These are phyloP conservation scores for Albugo candida DNA, from an alignment of 352 stramenopile genomes.

Conservation along the genomic window DNA sequence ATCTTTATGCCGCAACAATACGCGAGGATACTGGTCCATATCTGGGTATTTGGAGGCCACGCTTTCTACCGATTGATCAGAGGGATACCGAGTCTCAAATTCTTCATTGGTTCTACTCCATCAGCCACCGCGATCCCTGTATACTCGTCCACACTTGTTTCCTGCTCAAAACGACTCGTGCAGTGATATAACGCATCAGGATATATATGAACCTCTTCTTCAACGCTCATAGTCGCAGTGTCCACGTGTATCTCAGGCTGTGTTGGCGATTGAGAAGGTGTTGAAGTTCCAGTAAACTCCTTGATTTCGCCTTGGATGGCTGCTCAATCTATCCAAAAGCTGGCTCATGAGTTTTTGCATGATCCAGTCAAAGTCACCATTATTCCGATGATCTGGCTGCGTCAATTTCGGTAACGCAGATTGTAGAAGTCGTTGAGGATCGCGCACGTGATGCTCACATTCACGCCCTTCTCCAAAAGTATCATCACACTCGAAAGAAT, in stretches of 20 bases:
- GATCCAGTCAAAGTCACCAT: constrained; percentile 88
- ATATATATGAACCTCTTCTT: constrained; percentile 56
- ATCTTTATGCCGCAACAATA: constrained; percentile 93
- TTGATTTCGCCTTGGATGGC: constrained; percentile 91
- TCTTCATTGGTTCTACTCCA: constrained; percentile 44
- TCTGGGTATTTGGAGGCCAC: constrained; percentile 1
- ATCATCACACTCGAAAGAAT: constrained; percentile 81
- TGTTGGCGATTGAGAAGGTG: constrained; percentile 91
- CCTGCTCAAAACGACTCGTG: constrained; percentile 37
- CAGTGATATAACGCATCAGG: constrained; percentile 36
- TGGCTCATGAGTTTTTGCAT: constrained; percentile 90
- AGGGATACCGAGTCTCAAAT: constrained; percentile 40
- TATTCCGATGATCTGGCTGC: constrained; percentile 88
- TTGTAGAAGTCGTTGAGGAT: constrained; percentile 89
- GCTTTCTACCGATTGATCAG: constrained; percentile 11
- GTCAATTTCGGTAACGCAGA: constrained; percentile 91
- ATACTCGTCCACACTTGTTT: constrained; percentile 13
- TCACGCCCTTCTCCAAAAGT: constrained; percentile 84
- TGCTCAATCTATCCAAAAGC: constrained; percentile 88
- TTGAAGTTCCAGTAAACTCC: constrained; percentile 97
- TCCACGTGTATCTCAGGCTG: constrained; percentile 89
- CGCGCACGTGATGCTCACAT: constrained; percentile 73
- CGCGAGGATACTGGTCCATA: constrained; percentile 62
- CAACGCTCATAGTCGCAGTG: constrained; percentile 88
- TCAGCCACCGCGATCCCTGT: constrained; percentile 76